Evolutionary conservation across 371 early-diverging fungal genomes (phyloP).

Genomic region (Mucor ambiguus): DNA sequence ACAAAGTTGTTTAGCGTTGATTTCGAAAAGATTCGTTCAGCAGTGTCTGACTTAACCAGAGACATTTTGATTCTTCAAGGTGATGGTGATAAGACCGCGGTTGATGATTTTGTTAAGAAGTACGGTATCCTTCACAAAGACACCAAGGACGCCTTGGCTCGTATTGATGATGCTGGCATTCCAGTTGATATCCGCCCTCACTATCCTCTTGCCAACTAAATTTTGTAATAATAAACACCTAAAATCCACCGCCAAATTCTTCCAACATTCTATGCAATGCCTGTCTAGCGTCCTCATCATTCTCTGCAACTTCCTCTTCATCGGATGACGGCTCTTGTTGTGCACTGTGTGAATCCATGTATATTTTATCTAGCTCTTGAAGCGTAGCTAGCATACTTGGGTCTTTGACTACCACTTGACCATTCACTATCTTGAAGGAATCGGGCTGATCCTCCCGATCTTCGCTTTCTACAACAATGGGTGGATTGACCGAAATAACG

Average conservation of each 20-base stretch:
- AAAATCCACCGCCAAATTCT: conserved; percentile 22
- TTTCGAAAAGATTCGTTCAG: conserved; percentile 65
- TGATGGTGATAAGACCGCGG: conserved; percentile 72
- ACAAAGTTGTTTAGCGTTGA: conserved; percentile 63
- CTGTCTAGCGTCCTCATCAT: conserved; percentile 21
- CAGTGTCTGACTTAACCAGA: conserved; percentile 66
- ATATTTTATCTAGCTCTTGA: conserved; percentile 3
- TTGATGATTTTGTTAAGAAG: conserved; percentile 59
- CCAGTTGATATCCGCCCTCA: conserved; percentile 57
- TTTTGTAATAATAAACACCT: not conserved
- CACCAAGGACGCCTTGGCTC: conserved; percentile 58
- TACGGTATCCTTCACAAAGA: conserved; percentile 59
- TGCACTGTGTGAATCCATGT: not conserved
- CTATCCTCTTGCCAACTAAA: conserved; percentile 38
- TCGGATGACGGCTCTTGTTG: not conserved
- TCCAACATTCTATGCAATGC: conserved; percentile 21
- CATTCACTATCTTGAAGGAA: not conserved
- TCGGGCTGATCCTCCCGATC: not conserved
- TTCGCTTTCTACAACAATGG: not conserved
- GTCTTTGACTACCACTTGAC: conserved; percentile 1
- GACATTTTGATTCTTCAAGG: conserved; percentile 81
- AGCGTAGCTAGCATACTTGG: not conserved
- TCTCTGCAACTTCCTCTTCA: conserved; percentile 14
- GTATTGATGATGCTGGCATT: conserved; percentile 54
- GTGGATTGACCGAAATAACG: not conserved